Evolutionary conservation across 2,329 filamentous ascomycete species (phyloP).

Genomic region (Aspergillus pseudoviridinutans): DNA sequence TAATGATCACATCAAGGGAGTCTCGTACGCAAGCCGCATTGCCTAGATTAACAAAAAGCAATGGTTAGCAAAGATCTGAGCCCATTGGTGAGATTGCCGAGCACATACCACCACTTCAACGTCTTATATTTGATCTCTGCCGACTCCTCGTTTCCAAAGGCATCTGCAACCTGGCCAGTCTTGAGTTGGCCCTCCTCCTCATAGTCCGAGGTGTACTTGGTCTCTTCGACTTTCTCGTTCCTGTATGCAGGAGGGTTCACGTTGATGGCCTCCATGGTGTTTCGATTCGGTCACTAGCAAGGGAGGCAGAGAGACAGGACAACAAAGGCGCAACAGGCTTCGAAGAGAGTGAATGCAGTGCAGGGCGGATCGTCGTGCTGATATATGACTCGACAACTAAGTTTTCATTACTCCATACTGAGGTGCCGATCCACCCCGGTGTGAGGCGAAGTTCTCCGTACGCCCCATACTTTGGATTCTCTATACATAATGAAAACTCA

Average conservation of each 20-base stretch:
- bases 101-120: constrained; percentile 39
- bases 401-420: neutral
- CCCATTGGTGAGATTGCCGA: too few species aligned
- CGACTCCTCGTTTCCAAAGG: constrained; percentile 32
- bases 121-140: constrained; percentile 46
- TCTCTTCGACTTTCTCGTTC: neutral
- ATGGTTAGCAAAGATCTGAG: neutral
- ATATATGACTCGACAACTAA: neutral
- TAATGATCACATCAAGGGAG: neutral
- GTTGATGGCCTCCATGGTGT: neutral
- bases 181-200: neutral
- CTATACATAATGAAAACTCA: neutral
- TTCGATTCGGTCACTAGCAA: neutral
- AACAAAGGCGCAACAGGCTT: neutral
- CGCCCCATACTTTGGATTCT: neutral
- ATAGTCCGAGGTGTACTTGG: neutral
- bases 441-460: neutral
- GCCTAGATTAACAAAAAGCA: constrained; percentile 20
- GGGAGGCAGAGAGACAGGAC: neutral
- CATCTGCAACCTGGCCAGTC: constrained; percentile 13
- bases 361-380: neutral
- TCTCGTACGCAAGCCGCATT: constrained; percentile 35
- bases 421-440: neutral
- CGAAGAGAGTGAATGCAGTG: neutral
- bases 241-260: neutral